phyloP scores from a whole-genome alignment of 2,329 filamentous ascomycete genomes.

The Aspergillus pseudoviridinutans region DNA sequence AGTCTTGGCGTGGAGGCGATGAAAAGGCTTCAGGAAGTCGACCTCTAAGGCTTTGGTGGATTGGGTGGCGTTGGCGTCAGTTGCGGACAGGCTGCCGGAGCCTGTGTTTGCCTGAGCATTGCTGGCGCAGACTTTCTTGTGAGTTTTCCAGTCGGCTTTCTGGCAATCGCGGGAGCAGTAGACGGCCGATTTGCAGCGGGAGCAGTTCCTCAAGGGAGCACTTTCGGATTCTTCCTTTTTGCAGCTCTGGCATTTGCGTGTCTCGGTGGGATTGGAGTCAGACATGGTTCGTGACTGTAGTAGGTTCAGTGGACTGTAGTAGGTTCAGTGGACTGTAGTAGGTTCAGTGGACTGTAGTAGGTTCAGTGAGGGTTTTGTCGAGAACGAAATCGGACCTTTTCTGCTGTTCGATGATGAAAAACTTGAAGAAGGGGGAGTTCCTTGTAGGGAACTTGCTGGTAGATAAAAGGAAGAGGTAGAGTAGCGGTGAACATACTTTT shows the following conservation, averaged over 20 bases:
- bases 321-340: too few species aligned
- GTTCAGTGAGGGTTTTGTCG: too few species aligned
- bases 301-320: too few species aligned
- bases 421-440: too few species aligned
- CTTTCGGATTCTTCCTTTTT: background rate
- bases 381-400: too few species aligned
- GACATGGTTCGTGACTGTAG: too few species aligned
- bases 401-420: too few species aligned
- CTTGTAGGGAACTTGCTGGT: too few species aligned
- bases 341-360: too few species aligned
- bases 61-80: background rate
- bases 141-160: conserved; percentile 48
- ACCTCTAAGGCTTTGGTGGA: conserved; percentile 20
- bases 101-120: conserved; percentile 8
- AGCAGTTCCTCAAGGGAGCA: conserved; percentile 31
- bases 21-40: conserved; percentile 36
- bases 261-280: too few species aligned
- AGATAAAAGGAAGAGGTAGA: too few species aligned
- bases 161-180: conserved; percentile 55
- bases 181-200: conserved; percentile 43
- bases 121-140: conserved; percentile 45
- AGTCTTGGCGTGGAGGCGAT: conserved; percentile 36
- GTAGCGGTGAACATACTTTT: too few species aligned
- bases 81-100: background rate
- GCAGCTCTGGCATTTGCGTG: background rate